Percentiles rank a stretch among this genome's conserved stretches.
These are phyloP conservation scores for Suhomyces sp. DNA, from an alignment of 805 yeast genomes.

Conservation along the genomic window DNA sequence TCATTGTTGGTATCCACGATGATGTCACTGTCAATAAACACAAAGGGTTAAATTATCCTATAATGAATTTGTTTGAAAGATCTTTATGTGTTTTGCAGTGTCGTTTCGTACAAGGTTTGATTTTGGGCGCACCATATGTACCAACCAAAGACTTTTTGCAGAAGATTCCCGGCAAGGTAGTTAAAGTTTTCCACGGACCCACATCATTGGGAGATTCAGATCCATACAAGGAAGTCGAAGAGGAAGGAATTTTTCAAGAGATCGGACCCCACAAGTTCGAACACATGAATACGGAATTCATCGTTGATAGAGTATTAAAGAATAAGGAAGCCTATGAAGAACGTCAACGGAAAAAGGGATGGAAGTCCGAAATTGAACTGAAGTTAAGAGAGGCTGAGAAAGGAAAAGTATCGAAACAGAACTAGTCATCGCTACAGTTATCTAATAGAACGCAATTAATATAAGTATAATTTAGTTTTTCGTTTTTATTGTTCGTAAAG, in stretches of 20 bases:
- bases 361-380: slow-evolving; percentile 56
- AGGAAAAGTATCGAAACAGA: neutral
- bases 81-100: slow-evolving; percentile 87
- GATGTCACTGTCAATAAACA: slow-evolving; percentile 53
- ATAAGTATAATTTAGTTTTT: neutral
- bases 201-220: slow-evolving; percentile 34
- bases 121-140: slow-evolving; percentile 64
- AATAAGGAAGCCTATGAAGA: slow-evolving; percentile 73
- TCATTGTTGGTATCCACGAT: slow-evolving; percentile 67
- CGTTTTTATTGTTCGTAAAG: neutral
- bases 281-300: slow-evolving; percentile 64
- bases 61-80: slow-evolving; percentile 86
- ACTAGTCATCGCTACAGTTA: neutral
- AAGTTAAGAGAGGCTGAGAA: slow-evolving; percentile 24
- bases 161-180: slow-evolving; percentile 37
- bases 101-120: slow-evolving; percentile 72
- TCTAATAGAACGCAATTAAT: neutral
- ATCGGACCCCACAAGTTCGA: slow-evolving; percentile 57
- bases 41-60: slow-evolving; percentile 68
- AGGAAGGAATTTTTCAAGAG: slow-evolving; percentile 35
- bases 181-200: slow-evolving; percentile 58
- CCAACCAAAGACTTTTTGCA: slow-evolving; percentile 43
- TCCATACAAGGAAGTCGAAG: slow-evolving; percentile 38
- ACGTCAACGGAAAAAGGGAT: slow-evolving; percentile 84
- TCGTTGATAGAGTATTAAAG: slow-evolving; percentile 69